A percentile compares a stretch with the other conserved stretches of the same genome.
Conservation (phyloP, 192 early-diverging fungal genomes). For the Dissophora ornata region DNA sequence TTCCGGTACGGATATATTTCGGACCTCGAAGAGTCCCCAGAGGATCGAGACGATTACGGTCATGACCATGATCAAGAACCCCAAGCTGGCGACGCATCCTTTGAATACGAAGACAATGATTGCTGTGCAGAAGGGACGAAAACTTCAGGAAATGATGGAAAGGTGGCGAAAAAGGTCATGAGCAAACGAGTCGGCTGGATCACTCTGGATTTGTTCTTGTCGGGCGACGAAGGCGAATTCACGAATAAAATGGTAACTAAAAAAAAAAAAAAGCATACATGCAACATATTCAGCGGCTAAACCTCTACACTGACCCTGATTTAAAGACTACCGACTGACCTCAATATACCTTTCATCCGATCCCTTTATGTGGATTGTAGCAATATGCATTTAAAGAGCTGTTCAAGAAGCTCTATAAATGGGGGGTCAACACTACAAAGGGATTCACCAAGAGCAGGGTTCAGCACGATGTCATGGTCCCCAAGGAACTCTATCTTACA, state of each 20-base stretch:
- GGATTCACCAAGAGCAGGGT: slow-evolving; percentile 77
- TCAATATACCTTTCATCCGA: too few relatives aligned
- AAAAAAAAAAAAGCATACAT: neutral
- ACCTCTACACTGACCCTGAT: too few relatives aligned
- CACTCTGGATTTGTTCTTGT: slow-evolving; percentile 40
- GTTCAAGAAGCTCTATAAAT: slow-evolving; percentile 79
- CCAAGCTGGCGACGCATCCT: neutral
- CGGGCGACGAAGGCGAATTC: slow-evolving; percentile 38
- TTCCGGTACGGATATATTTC: slow-evolving; percentile 38
- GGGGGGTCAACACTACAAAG: slow-evolving; percentile 75
- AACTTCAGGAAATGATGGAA: neutral
- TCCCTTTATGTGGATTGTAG: too few relatives aligned
- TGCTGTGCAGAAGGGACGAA: neutral
- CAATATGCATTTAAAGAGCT: slow-evolving; percentile 69
- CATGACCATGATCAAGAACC: neutral
- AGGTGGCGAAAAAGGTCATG: slow-evolving; percentile 14
- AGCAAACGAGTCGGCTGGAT: slow-evolving; percentile 38
- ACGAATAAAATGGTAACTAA: slow-evolving; percentile 54
- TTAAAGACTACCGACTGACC: too few relatives aligned
- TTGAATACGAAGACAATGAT: neutral
- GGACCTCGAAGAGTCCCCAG: slow-evolving; percentile 27
- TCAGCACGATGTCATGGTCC: slow-evolving; percentile 75
- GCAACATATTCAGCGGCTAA: neutral
- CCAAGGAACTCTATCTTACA: slow-evolving; percentile 72
- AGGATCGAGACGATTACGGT: slow-evolving; percentile 11